Evolutionary conservation across 73 alveolate species (phyloP).

Genomic region (Paramecium pentaurelia): DNA sequence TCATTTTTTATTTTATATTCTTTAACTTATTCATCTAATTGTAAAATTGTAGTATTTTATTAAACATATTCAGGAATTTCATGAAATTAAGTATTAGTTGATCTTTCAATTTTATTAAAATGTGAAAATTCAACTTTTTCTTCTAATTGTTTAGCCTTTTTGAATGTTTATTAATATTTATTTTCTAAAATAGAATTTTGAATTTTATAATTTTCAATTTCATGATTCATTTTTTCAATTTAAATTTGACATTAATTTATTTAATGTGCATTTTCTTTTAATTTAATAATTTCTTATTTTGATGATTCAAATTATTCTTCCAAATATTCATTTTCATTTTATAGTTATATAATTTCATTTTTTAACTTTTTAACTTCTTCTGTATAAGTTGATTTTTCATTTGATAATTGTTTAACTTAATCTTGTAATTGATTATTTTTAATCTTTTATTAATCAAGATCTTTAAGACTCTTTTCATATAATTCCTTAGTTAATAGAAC

Average conservation of each 20-base stretch:
- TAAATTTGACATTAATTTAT: not conserved
- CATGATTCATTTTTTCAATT: not conserved
- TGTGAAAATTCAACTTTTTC: conserved; percentile 5
- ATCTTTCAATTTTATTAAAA: not conserved
- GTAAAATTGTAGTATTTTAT: not conserved
- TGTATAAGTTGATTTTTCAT: not conserved
- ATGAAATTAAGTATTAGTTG: not conserved
- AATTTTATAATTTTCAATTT: conserved; percentile 1
- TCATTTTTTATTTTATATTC: not conserved
- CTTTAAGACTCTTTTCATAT: conserved; percentile 11
- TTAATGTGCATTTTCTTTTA: not conserved
- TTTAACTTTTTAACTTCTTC: not conserved
- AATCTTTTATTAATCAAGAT: not conserved
- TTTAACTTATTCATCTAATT: not conserved
- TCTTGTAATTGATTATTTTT: not conserved
- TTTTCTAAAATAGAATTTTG: not conserved
- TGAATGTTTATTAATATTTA: not conserved
- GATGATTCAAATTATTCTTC: not conserved
- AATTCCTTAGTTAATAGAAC: not conserved
- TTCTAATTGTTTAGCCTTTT: not conserved
- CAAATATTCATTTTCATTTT: conserved; percentile 26
- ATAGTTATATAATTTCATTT: not conserved
- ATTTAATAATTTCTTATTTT: not conserved
- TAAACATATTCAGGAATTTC: not conserved
- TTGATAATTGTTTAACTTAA: not conserved